These are phyloP conservation scores for Rhipidocladum racemiflorum DNA, from an alignment of 176 grass and related monocot species.

Conservation along the genomic window DNA sequence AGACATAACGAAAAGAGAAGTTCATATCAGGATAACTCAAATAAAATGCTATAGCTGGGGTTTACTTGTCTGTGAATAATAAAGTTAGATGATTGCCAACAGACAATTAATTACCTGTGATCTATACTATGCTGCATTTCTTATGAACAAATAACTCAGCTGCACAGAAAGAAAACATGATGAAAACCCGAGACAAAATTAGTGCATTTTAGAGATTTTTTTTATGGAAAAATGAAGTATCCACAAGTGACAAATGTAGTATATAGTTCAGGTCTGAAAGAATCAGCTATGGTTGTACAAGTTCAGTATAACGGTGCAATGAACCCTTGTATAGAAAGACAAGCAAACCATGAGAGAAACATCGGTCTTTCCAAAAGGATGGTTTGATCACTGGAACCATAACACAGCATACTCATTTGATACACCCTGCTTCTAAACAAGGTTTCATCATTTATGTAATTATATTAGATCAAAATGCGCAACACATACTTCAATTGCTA, in stretches of 20 bases:
- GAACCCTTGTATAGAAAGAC: neutral
- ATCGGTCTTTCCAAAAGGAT: no score
- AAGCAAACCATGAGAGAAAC: neutral
- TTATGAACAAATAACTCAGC: conserved; percentile 92
- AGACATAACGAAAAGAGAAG: no score
- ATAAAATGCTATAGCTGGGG: no score
- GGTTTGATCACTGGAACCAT: no score
- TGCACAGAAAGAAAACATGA: conserved; percentile 47
- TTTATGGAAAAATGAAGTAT: neutral
- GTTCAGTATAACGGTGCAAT: neutral
- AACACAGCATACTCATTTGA: no score
- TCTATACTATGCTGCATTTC: no score
- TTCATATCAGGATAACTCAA: no score
- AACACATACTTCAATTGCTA: neutral
- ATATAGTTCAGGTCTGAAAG: neutral
- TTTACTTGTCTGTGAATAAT: no score
- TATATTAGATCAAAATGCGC: neutral
- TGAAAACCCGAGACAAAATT: conserved; percentile 1
- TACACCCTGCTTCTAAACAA: no score
- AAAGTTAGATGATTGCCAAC: no score
- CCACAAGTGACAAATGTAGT: neutral
- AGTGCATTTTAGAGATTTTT: neutral
- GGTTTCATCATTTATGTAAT: neutral
- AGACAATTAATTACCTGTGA: no score
- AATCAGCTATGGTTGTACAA: neutral